Base-by-base conservation (phyloP, 371 early-diverging fungal species). In the Pancytospora philotis region DNA sequence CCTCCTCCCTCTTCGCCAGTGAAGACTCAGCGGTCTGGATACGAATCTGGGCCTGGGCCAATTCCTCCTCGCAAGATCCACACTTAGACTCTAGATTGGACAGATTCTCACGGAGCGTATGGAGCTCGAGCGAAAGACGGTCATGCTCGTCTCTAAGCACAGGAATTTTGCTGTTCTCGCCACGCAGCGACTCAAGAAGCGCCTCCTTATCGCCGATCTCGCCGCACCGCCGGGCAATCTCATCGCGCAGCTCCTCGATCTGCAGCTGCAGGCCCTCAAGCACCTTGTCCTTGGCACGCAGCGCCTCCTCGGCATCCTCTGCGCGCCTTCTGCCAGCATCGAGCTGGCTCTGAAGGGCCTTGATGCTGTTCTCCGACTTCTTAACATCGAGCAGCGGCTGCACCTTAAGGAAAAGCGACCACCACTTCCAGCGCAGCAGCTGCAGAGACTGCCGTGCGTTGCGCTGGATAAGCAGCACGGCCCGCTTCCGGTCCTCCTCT, bases 331-430 rank as follows among this genome's bases (percentile, higher is more conserved):
- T 60, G 28, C 57, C 66, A 16, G 58, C 68, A 16, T 39, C 62
- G 32, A 72, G 55, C 10, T 72, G 38, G 32, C 49, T 34, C 2
- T 36, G 36, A 2, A 65, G 52, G 3, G 59, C 73, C 41, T 35
- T 60, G 34, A 50, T 57, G 0, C 52, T n/a, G 22, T 73, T 66
- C 10, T 71, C 58, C 19, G 38, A 34, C 30, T 41, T 86, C 67
- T 86, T 87, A 0, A 91, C 91, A 51, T 87, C 89, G 39, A 93
- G 82, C 48, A 94, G 83, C n/a, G 97, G 95, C 82, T 94, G 93
- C 68, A 95, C 86, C 56, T 92, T 91, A 71, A 87, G 84, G 82
- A 92, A 97, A 31, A 96, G 83, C 61, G 68, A 73, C 79, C 79
- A 82, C 82, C 82, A 82, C 4, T 71, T 60, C 76, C 77, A 77